Evolutionary conservation across 805 yeast species (phyloP).

Genomic region (Yarrowia sp.): DNA sequence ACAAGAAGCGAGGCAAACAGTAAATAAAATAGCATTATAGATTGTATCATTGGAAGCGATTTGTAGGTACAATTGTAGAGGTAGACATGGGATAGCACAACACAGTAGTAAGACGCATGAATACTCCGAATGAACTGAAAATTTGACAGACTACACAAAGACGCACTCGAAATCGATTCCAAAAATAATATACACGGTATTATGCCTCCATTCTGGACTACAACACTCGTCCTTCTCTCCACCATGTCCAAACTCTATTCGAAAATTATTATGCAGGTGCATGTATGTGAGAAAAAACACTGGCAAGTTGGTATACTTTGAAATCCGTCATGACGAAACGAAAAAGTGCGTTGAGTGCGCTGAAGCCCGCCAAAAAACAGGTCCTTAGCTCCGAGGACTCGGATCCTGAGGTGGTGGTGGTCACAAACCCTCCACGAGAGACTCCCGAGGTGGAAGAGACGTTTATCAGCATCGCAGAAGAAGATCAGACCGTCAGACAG

Average conservation of each 20-base stretch:
- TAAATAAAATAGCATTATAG: conserved; percentile 37
- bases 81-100: background rate
- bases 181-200: too few relatives aligned
- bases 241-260: conserved; percentile 14
- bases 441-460: conserved; percentile 18
- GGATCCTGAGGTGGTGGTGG: conserved; percentile 23
- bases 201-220: background rate
- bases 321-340: conserved; percentile 15
- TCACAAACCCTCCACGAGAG: background rate
- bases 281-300: conserved; percentile 2
- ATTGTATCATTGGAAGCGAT: conserved; percentile 26
- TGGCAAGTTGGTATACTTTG: background rate
- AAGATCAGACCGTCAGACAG: conserved; percentile 3
- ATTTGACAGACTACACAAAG: too few relatives aligned
- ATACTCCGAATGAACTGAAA: too few relatives aligned
- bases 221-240: background rate
- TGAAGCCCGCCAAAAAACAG: conserved; percentile 33
- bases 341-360: conserved; percentile 34
- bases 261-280: conserved; percentile 13
- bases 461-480: conserved; percentile 4
- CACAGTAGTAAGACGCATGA: too few relatives aligned
- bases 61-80: too few relatives aligned
- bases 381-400: conserved; percentile 12
- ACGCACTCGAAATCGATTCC: too few relatives aligned
- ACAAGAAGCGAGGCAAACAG: conserved; percentile 37